These are phyloP conservation scores for Russula sp. DNA, from an alignment of 768 basidiomycete genomes.

Conservation along the genomic window DNA sequence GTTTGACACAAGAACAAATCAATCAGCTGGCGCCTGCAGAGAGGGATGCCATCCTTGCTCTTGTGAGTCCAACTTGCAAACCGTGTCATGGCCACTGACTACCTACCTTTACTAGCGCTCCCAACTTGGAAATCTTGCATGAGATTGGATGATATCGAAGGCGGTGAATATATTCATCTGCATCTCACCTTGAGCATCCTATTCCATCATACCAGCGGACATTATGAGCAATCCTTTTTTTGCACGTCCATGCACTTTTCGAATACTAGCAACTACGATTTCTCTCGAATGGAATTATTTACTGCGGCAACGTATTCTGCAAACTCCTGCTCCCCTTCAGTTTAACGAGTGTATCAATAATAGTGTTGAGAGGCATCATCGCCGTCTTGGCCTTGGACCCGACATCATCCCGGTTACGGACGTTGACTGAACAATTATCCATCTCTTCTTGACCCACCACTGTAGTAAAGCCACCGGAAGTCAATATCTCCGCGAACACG, in stretches of 20 bases:
- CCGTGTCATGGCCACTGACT: neutral
- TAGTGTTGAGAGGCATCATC: slow-evolving; percentile 63
- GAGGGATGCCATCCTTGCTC: slow-evolving; percentile 53
- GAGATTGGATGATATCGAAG: neutral
- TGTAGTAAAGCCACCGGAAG: slow-evolving; percentile 27
- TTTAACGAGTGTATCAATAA: slow-evolving; percentile 58
- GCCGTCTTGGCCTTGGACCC: slow-evolving; percentile 78
- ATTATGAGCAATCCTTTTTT: neutral
- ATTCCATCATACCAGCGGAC: neutral
- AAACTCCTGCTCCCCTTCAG: slow-evolving; percentile 57
- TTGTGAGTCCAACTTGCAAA: slow-evolving; percentile 8
- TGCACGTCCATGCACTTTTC: neutral
- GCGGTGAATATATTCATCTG: neutral
- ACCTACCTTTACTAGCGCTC: slow-evolving; percentile 5
- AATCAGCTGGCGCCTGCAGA: slow-evolving; percentile 72
- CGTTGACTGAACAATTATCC: slow-evolving; percentile 81
- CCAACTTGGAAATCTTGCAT: slow-evolving; percentile 17
- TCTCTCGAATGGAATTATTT: neutral
- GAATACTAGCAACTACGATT: neutral
- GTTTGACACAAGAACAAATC: slow-evolving; percentile 76
- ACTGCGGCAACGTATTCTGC: slow-evolving; percentile 43
- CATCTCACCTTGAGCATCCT: neutral
- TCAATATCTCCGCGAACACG: neutral
- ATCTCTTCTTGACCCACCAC: slow-evolving; percentile 95
- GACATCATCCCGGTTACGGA: slow-evolving; percentile 91